A percentile compares a stretch with the other conserved stretches of the same genome.
Evolutionary conservation across 306 rosid genomes (phyloP).

Genomic region (Cucurbita moschata): DNA sequence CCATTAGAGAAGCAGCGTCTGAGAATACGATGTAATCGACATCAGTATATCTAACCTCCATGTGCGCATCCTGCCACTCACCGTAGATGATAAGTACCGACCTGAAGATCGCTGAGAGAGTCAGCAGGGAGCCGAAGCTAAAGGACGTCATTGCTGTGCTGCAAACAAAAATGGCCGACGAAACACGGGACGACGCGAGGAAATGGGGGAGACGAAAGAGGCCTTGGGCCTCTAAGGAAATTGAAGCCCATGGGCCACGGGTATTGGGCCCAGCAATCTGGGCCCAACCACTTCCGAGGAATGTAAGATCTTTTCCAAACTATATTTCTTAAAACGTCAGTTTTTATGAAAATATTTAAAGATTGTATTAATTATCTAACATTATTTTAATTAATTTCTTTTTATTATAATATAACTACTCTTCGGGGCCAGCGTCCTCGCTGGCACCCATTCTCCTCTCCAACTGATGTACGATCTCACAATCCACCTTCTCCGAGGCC

Average conservation of each 20-base stretch:
- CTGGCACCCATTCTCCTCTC: no score
- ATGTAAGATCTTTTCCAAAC: no score
- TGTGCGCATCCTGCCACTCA: conserved; percentile 87
- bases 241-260: not conserved
- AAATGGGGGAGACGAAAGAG: not conserved
- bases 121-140: conserved; percentile 23
- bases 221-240: not conserved
- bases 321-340: no score
- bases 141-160: conserved; percentile 21
- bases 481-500: no score
- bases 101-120: conserved; percentile 51
- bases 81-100: conserved; percentile 51
- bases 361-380: no score
- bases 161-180: not conserved
- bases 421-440: no score
- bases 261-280: not conserved
- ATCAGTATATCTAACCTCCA: conserved; percentile 87
- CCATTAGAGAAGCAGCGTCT: conserved; percentile 77
- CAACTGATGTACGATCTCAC: no score
- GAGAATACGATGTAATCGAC: conserved; percentile 83
- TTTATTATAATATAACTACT: no score
- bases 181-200: not conserved
- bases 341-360: no score
- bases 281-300: not conserved
- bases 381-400: no score